These are phyloP conservation scores for Glonium stellatum DNA, from an alignment of 495 filamentous ascomycete species.

Conservation along the genomic window DNA sequence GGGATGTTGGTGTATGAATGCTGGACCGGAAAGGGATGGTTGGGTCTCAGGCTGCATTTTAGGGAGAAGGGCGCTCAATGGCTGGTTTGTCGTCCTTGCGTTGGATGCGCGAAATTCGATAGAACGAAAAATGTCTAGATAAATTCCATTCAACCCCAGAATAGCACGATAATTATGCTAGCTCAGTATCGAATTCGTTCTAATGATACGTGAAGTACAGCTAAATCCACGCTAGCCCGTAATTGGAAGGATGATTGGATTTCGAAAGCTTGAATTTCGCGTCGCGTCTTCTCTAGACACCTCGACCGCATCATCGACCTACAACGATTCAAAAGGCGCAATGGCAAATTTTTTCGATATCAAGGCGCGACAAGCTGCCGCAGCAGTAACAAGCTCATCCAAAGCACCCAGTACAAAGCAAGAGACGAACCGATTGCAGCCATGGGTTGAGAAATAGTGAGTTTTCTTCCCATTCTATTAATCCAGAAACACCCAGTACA, in stretches of 20 bases:
- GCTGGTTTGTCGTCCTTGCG: too few relatives aligned
- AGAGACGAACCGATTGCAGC: conserved; percentile 57
- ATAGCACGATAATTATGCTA: too few relatives aligned
- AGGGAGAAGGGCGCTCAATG: too few relatives aligned
- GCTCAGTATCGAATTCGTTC: too few relatives aligned
- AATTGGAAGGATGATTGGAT: too few relatives aligned
- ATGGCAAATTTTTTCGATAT: conserved; percentile 92
- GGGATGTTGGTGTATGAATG: too few relatives aligned
- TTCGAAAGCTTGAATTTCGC: conserved; percentile 15
- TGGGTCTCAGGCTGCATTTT: too few relatives aligned
- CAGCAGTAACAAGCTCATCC: conserved; percentile 48
- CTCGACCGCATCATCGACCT: not conserved
- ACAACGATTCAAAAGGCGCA: not conserved
- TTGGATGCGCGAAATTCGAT: too few relatives aligned
- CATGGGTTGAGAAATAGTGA: conserved; percentile 99
- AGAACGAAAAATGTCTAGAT: too few relatives aligned
- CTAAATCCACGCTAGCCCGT: not conserved
- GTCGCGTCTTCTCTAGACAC: conserved; percentile 17
- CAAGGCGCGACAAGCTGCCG: conserved; percentile 82
- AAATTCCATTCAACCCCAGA: too few relatives aligned
- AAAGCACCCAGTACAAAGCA: conserved; percentile 57
- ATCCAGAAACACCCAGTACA: not conserved
- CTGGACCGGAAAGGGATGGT: too few relatives aligned
- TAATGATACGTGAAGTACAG: not conserved
- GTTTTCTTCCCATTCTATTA: conserved; percentile 21